Evolutionary conservation across 2,329 filamentous ascomycete genomes (phyloP).

Genomic region (Aspergillus pseudotamarii): DNA sequence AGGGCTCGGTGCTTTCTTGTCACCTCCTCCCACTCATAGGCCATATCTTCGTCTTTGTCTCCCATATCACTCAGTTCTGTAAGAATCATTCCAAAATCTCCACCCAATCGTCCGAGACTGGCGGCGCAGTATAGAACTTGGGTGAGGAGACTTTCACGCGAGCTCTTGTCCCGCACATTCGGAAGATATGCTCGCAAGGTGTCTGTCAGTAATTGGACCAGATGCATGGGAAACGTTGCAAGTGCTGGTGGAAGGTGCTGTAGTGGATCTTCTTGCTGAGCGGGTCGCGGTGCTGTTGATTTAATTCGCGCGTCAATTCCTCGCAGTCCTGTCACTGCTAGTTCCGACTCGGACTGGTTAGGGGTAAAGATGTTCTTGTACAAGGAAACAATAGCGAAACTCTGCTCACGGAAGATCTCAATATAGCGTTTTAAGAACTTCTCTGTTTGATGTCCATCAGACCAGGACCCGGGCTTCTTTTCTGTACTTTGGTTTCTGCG

Average conservation of each 20-base stretch:
- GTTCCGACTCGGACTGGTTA: slow-evolving; percentile 45
- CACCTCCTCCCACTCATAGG: slow-evolving; percentile 76
- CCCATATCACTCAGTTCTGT: slow-evolving; percentile 56
- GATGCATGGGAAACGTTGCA: slow-evolving; percentile 79
- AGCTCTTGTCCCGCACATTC: slow-evolving; percentile 75
- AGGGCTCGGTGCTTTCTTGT: slow-evolving; percentile 85
- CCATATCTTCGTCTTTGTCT: slow-evolving; percentile 49
- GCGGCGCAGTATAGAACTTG: slow-evolving; percentile 93
- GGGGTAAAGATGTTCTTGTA: slow-evolving; percentile 85
- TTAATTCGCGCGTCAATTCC: slow-evolving; percentile 32
- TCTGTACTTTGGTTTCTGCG: slow-evolving; percentile 41
- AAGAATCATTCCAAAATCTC: slow-evolving; percentile 88
- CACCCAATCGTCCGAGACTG: slow-evolving; percentile 84
- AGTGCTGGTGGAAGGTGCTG: slow-evolving; percentile 72
- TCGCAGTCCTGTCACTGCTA: slow-evolving; percentile 29
- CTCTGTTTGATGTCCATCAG: slow-evolving; percentile 84
- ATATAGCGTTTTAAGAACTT: slow-evolving; percentile 93
- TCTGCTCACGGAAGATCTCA: slow-evolving; percentile 96
- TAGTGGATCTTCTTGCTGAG: slow-evolving; percentile 32
- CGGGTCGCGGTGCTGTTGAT: slow-evolving; percentile 24
- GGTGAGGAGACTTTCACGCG: slow-evolving; percentile 83
- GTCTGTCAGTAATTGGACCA: slow-evolving; percentile 78
- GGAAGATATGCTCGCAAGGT: slow-evolving; percentile 77
- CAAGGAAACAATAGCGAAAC: slow-evolving; percentile 92
- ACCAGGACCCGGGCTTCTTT: slow-evolving; percentile 35